Conservation (phyloP, 306 rosid species). For the Prunus campanulata region DNA sequence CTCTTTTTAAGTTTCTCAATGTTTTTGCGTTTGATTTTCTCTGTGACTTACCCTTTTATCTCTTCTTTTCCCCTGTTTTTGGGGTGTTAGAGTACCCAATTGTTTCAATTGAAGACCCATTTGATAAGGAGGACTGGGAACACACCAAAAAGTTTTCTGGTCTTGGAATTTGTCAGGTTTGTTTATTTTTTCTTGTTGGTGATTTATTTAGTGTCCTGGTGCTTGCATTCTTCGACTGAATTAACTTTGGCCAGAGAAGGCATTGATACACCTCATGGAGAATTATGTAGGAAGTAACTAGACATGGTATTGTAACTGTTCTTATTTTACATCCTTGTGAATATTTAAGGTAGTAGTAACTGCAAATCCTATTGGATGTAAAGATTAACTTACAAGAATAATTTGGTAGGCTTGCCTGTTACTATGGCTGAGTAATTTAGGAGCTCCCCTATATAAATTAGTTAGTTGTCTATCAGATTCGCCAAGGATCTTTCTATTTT, state of each 20-base stretch:
- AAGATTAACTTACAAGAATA: not conserved
- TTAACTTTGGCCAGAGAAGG: conserved; percentile 9
- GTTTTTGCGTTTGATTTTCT: conserved; percentile 1
- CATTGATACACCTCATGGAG: conserved; percentile 13
- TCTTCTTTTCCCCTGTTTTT: conserved; percentile 13
- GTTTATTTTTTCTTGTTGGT: conserved; percentile 20
- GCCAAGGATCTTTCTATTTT: conserved; percentile 16
- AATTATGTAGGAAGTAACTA: not conserved
- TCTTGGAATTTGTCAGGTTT: conserved; percentile 78
- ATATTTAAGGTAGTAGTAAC: not conserved
- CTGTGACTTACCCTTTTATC: conserved; percentile 14
- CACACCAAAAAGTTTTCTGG: conserved; percentile 59
- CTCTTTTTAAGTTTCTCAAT: conserved; percentile 12
- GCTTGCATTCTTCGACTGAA: conserved; percentile 19
- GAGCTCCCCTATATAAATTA: conserved; percentile 8
- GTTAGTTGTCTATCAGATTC: conserved; percentile 16
- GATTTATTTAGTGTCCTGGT: conserved; percentile 21
- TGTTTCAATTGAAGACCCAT: conserved; percentile 92
- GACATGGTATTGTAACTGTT: not conserved
- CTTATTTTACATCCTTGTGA: not conserved
- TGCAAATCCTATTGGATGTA: not conserved
- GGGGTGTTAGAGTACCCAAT: conserved; percentile 64
- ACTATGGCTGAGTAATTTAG: conserved; percentile 8
- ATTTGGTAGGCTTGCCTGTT: not conserved
- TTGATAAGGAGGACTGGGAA: conserved; percentile 98